Evolutionary conservation across 768 basidiomycete genomes (phyloP).

Genomic region (Mycena sanguinolenta): DNA sequence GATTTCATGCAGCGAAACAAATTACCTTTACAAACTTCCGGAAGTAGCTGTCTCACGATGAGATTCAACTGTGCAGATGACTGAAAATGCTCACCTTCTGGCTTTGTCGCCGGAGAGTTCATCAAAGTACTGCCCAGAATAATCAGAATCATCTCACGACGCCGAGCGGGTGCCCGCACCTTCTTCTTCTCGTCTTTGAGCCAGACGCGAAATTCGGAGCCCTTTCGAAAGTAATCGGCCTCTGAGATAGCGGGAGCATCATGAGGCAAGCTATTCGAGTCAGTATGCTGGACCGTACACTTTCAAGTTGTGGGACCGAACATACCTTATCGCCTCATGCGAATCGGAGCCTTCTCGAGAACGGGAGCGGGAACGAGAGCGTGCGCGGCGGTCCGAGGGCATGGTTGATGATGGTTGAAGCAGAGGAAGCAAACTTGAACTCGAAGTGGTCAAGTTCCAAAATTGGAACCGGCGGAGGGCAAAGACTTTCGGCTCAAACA

Average conservation of each 20-base stretch:
- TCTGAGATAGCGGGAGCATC: slow-evolving; percentile 77
- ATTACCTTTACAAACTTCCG: slow-evolving; percentile 90
- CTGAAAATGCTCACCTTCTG: slow-evolving; percentile 59
- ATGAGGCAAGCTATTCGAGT: slow-evolving; percentile 56
- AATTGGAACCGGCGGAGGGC: neutral
- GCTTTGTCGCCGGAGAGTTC: slow-evolving; percentile 87
- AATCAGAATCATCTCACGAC: slow-evolving; percentile 19
- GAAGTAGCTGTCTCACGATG: slow-evolving; percentile 76
- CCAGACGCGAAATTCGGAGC: slow-evolving; percentile 89
- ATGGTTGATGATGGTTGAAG: slow-evolving; percentile 1
- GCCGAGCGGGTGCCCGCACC: slow-evolving; percentile 42
- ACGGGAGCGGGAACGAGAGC: slow-evolving; percentile 51
- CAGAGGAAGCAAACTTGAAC: neutral
- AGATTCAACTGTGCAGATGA: slow-evolving; percentile 42
- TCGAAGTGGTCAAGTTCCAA: neutral
- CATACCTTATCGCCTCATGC: slow-evolving; percentile 5
- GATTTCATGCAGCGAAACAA: slow-evolving; percentile 10
- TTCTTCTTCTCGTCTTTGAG: slow-evolving; percentile 76
- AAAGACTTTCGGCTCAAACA: neutral
- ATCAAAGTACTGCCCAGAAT: slow-evolving; percentile 78
- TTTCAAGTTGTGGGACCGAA: neutral
- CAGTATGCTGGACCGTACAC: neutral
- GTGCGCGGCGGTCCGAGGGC: slow-evolving; percentile 48
- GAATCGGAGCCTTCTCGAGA: slow-evolving; percentile 41
- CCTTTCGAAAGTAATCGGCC: slow-evolving; percentile 91